These are phyloP conservation scores for Lentinula boryana DNA, from an alignment of 768 basidiomycete genomes.

Conservation along the genomic window DNA sequence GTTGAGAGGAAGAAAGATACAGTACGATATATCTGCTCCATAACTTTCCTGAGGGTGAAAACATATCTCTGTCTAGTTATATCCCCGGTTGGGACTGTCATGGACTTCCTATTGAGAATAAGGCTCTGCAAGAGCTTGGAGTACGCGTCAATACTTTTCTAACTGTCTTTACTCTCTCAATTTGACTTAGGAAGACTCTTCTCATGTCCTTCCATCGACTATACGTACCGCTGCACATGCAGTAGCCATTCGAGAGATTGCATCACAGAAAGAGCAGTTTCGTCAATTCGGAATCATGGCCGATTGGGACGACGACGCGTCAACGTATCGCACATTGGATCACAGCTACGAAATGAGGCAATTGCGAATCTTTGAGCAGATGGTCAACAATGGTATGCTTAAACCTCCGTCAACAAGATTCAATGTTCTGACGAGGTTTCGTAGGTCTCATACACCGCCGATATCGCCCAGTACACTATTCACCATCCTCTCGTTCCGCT, in stretches of 20 bases:
- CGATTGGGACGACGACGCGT: constrained; percentile 61
- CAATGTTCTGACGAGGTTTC: background rate
- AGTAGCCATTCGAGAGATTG: constrained; percentile 71
- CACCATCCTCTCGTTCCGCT: constrained; percentile 90
- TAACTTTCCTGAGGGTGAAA: background rate
- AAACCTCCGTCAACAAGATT: background rate
- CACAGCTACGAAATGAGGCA: constrained; percentile 86
- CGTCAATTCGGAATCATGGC: constrained; percentile 85
- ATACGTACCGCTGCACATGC: constrained; percentile 68
- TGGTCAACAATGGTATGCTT: constrained; percentile 74
- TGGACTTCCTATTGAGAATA: constrained; percentile 94
- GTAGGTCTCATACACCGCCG: constrained; percentile 79
- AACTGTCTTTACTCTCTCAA: background rate
- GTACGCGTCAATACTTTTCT: constrained; percentile 30
- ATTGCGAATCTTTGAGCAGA: constrained; percentile 73
- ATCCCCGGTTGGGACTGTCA: constrained; percentile 98
- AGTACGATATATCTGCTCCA: constrained; percentile 42
- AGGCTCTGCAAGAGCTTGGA: constrained; percentile 72
- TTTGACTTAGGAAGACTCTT: constrained; percentile 44
- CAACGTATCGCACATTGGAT: constrained; percentile 86
- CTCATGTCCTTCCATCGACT: constrained; percentile 43
- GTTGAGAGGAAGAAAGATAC: constrained; percentile 67
- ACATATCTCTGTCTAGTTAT: constrained; percentile 49
- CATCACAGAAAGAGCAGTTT: constrained; percentile 75
- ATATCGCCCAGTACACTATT: constrained; percentile 89